phyloP scores from a whole-genome alignment of 805 yeast species.

The Ogataea zsoltii region DNA sequence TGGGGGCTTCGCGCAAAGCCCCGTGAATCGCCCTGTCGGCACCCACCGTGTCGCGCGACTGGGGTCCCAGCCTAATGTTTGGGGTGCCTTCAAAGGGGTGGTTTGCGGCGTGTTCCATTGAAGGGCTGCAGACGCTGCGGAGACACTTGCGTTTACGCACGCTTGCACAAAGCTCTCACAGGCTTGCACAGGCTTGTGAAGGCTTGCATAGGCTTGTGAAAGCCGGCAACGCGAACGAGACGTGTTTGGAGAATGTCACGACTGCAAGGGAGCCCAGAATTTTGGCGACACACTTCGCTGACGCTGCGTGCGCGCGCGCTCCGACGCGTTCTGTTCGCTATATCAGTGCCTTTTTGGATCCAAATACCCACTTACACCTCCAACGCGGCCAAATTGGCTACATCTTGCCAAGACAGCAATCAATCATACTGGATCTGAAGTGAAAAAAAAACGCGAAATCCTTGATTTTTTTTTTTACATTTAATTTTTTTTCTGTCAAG shows the following conservation, averaged over 20 bases:
- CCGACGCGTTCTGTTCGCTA: background rate
- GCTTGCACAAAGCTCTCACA: background rate
- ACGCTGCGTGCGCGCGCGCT: background rate
- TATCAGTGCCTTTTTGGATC: background rate
- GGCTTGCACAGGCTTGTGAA: background rate
- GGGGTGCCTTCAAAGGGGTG: background rate
- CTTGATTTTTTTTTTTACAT: too few relatives aligned
- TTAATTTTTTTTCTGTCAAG: too few relatives aligned
- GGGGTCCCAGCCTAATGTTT: too few relatives aligned
- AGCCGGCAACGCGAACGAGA: background rate
- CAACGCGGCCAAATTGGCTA: too few relatives aligned
- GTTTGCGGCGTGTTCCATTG: background rate
- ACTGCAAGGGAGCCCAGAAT: background rate
- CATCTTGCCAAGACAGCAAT: too few relatives aligned
- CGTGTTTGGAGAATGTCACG: constrained; percentile 1
- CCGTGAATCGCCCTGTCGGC: too few relatives aligned
- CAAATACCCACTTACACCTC: too few relatives aligned
- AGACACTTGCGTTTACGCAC: background rate
- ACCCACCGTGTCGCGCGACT: too few relatives aligned
- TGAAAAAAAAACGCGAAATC: too few relatives aligned
- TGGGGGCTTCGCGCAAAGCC: too few relatives aligned
- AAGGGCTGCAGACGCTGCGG: background rate
- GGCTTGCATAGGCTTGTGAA: background rate
- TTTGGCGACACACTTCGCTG: too few relatives aligned
- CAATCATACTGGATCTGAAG: too few relatives aligned